Conservation (phyloP, 129 eudicot genomes). For the Smallanthus sonchifolius region DNA sequence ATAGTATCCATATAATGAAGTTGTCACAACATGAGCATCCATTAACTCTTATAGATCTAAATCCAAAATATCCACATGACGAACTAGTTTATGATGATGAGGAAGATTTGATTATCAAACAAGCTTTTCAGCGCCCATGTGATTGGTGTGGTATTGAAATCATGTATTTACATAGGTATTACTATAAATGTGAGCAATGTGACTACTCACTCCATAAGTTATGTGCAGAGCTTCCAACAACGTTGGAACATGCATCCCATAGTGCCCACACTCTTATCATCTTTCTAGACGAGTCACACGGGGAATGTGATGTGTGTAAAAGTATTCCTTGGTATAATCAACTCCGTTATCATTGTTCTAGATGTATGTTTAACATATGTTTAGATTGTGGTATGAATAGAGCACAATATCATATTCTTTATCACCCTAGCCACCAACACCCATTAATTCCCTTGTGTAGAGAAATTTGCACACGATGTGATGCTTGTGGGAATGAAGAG, state of each 20-base stretch:
- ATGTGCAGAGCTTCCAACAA: background rate
- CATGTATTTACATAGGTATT: background rate
- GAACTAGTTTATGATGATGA: constrained; percentile 7
- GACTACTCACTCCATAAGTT: background rate
- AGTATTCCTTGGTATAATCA: background rate
- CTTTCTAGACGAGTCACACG: background rate
- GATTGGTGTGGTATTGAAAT: background rate
- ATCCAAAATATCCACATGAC: constrained; percentile 5
- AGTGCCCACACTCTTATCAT: background rate
- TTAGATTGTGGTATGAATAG: background rate
- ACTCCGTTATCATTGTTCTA: background rate
- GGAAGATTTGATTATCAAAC: background rate
- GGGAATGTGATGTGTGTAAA: background rate
- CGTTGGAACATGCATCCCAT: background rate
- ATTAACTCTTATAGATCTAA: background rate
- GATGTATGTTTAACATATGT: background rate
- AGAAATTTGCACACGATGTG: background rate
- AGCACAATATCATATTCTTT: background rate
- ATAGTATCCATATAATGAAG: background rate
- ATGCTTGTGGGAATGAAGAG: background rate
- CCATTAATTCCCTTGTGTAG: background rate
- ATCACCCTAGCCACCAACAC: background rate
- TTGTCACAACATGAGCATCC: constrained; percentile 1
- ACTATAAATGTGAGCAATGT: background rate
- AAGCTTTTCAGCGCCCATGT: background rate